Conservation (phyloP, 768 basidiomycete genomes). For the Xerocomellus dryophilus region DNA sequence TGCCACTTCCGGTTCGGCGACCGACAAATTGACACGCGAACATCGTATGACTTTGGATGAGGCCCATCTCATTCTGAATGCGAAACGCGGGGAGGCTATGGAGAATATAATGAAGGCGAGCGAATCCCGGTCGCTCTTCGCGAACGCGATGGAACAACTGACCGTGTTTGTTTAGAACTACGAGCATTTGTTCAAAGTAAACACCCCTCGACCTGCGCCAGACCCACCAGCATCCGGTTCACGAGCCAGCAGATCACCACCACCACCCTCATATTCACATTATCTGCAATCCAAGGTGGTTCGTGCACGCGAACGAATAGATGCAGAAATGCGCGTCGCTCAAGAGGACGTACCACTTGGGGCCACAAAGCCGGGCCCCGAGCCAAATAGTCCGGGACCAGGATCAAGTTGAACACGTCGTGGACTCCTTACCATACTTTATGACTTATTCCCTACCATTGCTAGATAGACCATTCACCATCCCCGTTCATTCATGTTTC, state of each 20-base stretch:
- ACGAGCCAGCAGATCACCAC: slow-evolving; percentile 40
- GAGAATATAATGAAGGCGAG: slow-evolving; percentile 73
- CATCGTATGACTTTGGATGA: slow-evolving; percentile 95
- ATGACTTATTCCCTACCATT: slow-evolving; percentile 16
- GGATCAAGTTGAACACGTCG: slow-evolving; percentile 21
- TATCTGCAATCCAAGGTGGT: slow-evolving; percentile 98
- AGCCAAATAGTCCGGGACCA: slow-evolving; percentile 16
- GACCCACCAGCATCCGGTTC: slow-evolving; percentile 40
- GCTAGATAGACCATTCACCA: slow-evolving; percentile 22
- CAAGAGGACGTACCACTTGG: slow-evolving; percentile 18
- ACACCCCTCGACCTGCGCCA: slow-evolving; percentile 64
- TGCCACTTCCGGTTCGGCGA: slow-evolving; percentile 69
- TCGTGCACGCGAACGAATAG: slow-evolving; percentile 90
- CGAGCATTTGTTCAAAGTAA: slow-evolving; percentile 89
- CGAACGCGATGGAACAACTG: background rate
- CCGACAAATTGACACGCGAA: slow-evolving; percentile 79
- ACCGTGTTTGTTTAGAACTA: slow-evolving; percentile 60
- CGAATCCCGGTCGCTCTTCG: background rate
- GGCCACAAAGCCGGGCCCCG: slow-evolving; percentile 19
- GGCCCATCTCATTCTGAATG: slow-evolving; percentile 88
- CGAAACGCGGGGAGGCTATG: slow-evolving; percentile 67
- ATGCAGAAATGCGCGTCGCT: slow-evolving; percentile 63
- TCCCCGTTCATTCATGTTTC: slow-evolving; percentile 28
- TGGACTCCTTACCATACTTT: slow-evolving; percentile 4
- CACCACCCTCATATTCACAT: slow-evolving; percentile 63